phyloP scores from a whole-genome alignment of 2,329 filamentous ascomycete genomes.

The Pyrenophora seminiperda region DNA sequence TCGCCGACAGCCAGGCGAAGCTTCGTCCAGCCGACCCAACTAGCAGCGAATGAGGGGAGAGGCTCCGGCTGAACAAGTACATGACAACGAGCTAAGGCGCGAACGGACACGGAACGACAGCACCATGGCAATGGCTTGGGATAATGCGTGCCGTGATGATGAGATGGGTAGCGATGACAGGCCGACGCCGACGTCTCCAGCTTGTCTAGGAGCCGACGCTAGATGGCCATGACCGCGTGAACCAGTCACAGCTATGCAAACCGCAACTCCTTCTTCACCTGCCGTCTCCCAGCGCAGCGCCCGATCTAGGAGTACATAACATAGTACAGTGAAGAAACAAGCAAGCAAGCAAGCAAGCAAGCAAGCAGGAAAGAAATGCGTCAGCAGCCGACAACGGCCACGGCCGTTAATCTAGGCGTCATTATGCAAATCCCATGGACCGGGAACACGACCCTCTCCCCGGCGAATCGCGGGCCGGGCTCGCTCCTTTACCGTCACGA shows the following conservation, averaged over 20 bases:
- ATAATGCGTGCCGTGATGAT: constrained; percentile 28
- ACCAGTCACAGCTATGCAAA: not conserved
- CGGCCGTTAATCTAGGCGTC: constrained; percentile 17
- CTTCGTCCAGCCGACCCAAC: constrained; percentile 24
- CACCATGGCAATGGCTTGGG: constrained; percentile 31
- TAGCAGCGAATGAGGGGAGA: constrained; percentile 27
- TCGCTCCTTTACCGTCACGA: constrained; percentile 1
- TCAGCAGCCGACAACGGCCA: constrained; percentile 3
- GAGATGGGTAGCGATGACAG: constrained; percentile 25
- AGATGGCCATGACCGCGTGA: not conserved
- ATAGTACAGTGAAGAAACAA: too few relatives aligned
- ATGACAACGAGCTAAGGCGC: constrained; percentile 34
- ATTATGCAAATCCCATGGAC: constrained; percentile 19
- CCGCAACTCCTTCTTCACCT: constrained; percentile 1
- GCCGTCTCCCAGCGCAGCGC: not conserved
- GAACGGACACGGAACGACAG: constrained; percentile 30
- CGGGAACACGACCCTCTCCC: constrained; percentile 12
- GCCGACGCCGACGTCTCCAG: constrained; percentile 15
- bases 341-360: constrained; percentile 9
- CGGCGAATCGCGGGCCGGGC: constrained; percentile 13
- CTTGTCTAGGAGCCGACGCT: constrained; percentile 25
- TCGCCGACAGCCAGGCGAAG: constrained; percentile 33
- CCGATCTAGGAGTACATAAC: too few relatives aligned
- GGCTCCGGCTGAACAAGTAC: constrained; percentile 23
- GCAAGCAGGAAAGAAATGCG: not conserved